These are phyloP conservation scores for Trametes sanguinea DNA, from an alignment of 768 basidiomycete genomes.

Conservation along the genomic window DNA sequence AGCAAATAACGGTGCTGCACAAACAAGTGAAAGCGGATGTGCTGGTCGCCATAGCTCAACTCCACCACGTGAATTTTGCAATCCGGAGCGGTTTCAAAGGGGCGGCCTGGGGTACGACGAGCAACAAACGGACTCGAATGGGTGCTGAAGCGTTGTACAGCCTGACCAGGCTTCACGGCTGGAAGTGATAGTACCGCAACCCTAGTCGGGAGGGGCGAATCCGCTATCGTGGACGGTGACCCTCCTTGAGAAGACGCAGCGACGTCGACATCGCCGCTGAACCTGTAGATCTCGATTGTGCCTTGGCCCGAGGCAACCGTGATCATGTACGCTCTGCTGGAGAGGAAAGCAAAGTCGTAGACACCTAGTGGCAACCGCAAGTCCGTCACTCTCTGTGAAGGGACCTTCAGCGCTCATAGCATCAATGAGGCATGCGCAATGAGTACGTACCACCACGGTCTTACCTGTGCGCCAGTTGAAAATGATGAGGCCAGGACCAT, in stretches of 20 bases:
- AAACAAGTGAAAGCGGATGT: conserved; percentile 32
- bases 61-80: conserved; percentile 33
- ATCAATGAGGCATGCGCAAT: background rate
- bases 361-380: conserved; percentile 31
- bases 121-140: conserved; percentile 34
- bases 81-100: conserved; percentile 28
- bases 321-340: conserved; percentile 44
- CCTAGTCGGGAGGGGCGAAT: background rate
- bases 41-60: conserved; percentile 29
- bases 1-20: conserved; percentile 37
- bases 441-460: conserved; percentile 42
- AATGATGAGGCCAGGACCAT: conserved; percentile 40
- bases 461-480: conserved; percentile 57
- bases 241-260: background rate
- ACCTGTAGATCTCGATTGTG: conserved; percentile 45
- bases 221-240: background rate
- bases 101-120: conserved; percentile 13
- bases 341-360: conserved; percentile 52
- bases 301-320: conserved; percentile 39
- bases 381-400: background rate
- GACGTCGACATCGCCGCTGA: conserved; percentile 25
- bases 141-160: conserved; percentile 24
- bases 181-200: conserved; percentile 33
- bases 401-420: too few species aligned
- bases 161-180: conserved; percentile 13